Evolutionary conservation across 176 grass and related monocot species (phyloP), one percentile per base, ranked within the genome.

Genomic region (Triticum timopheevii): DNA sequence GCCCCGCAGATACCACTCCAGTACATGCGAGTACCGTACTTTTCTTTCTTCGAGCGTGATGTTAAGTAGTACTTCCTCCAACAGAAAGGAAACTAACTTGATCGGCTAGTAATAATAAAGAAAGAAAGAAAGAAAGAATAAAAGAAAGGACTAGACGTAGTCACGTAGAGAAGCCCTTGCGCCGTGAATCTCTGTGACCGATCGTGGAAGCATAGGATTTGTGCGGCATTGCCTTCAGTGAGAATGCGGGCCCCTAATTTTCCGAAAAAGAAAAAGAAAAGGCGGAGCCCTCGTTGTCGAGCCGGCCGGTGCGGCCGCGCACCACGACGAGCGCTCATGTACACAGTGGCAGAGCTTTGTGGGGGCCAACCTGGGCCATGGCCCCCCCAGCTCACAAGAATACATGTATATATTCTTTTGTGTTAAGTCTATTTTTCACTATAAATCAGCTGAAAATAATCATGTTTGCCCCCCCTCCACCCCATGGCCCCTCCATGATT

Each of bases 161-260:
- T 28, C 28, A 28, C 28, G 28, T 52, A 52, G 6, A 84, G 35
- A 61, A 62, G 45, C 23, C 31, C 84, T 66, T 68, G 79, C 35
- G 45, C 77, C 73, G 47, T 42, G 76, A 85, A 74, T 38, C 16
- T 22, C 17, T n/a, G 40, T 49, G 34, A 34, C 20, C 1, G 36
- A 40, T 80, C 30, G 3, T 67, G 10, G 42, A 24, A 35, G n/a
- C 17, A 73, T 20, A 6, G 39, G 62, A 63, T 82, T 49, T 36
- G n/a, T 9, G 38, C 17, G 72, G 70, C 88, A 70, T 78, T 72
- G 72, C 82, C 66, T 61, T 86, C 50, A 31, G 52, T 31, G 83
- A 28, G 77, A 84, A 2, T 42, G 9, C 2, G 39, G 39, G 9
- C 1, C 39, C 38, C 38, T 39, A 39, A 39, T 28, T 28, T 28